Percentiles rank a stretch among this genome's conserved stretches.
phyloP scores from a whole-genome alignment of 1,284 basidiomycete species.

The Exobasidium rhododendri region DNA sequence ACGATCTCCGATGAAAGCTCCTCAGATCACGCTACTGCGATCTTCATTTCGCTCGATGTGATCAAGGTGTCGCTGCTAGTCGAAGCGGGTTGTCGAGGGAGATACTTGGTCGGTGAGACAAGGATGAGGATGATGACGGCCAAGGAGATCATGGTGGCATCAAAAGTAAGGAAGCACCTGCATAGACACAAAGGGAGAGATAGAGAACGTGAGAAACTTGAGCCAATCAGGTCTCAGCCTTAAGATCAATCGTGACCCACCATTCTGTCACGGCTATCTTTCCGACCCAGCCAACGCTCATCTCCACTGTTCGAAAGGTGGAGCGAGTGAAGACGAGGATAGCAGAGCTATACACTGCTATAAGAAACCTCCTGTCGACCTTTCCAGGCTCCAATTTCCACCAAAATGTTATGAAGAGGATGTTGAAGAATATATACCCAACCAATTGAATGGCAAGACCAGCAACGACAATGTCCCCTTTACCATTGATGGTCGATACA shows the following conservation, averaged over 20 bases:
- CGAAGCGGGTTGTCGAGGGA: too few relatives aligned
- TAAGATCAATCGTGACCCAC: too few relatives aligned
- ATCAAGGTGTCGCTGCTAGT: too few relatives aligned
- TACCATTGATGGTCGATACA: not conserved
- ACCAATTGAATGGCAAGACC: conserved; percentile 17
- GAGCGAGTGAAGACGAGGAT: conserved; percentile 12
- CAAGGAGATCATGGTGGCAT: conserved; percentile 10
- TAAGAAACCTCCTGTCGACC: conserved; percentile 3
- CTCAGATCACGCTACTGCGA: too few relatives aligned
- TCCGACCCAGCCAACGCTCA: conserved; percentile 17
- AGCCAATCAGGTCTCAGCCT: too few relatives aligned
- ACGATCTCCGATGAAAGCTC: too few relatives aligned
- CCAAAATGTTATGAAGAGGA: conserved; percentile 11
- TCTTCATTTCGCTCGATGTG: too few relatives aligned
- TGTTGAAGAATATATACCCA: conserved; percentile 13
- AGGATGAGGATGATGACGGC: not conserved
- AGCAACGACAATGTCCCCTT: conserved; percentile 15
- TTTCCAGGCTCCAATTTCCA: conserved; percentile 7
- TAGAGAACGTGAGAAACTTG: too few relatives aligned
- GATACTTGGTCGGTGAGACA: not conserved
- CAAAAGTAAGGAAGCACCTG: conserved; percentile 16
- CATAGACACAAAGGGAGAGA: too few relatives aligned
- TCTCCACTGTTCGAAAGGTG: conserved; percentile 16
- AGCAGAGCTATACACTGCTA: conserved; percentile 7
- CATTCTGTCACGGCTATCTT: conserved; percentile 11